A percentile compares a stretch with the other conserved stretches of the same genome.
Evolutionary conservation across 352 stramenopile species (phyloP).

Genomic region (Aphanomyces stellatus): DNA sequence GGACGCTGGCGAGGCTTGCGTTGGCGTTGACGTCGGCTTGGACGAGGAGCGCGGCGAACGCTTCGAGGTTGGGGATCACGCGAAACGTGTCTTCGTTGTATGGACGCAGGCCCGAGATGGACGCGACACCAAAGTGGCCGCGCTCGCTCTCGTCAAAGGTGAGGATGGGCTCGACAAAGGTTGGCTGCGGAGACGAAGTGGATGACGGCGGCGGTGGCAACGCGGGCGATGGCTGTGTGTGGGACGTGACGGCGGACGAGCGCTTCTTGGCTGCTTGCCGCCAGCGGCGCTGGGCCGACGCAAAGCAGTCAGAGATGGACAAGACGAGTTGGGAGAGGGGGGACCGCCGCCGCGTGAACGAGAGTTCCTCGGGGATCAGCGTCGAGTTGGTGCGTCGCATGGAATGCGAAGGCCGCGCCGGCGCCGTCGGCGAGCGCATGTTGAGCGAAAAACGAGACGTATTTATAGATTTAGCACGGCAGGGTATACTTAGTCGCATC

Average conservation of each 20-base stretch:
- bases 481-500: neutral
- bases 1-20: constrained; percentile 19
- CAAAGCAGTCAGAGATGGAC: neutral
- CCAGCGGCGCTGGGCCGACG: too few species aligned
- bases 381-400: constrained; percentile 4
- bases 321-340: neutral
- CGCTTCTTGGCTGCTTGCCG: too few species aligned
- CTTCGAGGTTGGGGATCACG: constrained; percentile 56
- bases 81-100: constrained; percentile 67
- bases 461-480: neutral
- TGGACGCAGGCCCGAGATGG: constrained; percentile 26
- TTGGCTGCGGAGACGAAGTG: neutral
- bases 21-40: constrained; percentile 35
- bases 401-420: neutral
- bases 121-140: neutral
- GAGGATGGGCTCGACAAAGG: neutral
- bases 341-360: neutral
- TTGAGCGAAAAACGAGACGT: neutral
- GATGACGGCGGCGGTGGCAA: neutral
- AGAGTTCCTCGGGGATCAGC: neutral
- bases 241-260: too few species aligned
- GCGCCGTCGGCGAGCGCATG: neutral
- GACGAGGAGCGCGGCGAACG: constrained; percentile 42
- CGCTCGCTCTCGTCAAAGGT: neutral
- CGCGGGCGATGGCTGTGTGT: neutral